Percentiles rank a stretch among this genome's conserved stretches.
Evolutionary conservation across 2,329 filamentous ascomycete genomes (phyloP).

Genomic region (Lasiodiplodia hormozganensis): DNA sequence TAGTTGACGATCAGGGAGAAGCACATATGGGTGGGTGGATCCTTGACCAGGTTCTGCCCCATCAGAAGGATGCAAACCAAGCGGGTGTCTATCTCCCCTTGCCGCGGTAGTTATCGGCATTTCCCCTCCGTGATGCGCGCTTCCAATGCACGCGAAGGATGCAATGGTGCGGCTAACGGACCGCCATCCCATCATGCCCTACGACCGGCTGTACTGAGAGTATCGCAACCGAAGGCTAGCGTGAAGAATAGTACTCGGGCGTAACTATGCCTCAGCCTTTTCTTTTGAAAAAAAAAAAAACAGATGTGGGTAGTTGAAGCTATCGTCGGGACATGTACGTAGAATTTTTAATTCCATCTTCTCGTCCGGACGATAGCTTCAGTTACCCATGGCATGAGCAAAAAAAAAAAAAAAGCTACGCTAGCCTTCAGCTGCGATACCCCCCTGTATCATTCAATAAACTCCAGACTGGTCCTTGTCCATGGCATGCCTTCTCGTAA

Average conservation of each 20-base stretch:
- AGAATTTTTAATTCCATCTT: no score
- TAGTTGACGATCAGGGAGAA: background rate
- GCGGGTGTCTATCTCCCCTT: background rate
- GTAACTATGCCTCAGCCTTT: no score
- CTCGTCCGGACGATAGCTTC: no score
- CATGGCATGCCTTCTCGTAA: background rate
- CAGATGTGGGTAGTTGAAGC: no score
- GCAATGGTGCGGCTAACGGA: constrained; percentile 9
- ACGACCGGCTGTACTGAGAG: no score
- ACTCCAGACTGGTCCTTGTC: background rate
- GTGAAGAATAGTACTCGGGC: no score
- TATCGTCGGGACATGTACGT: no score
- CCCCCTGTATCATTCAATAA: background rate
- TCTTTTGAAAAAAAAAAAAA: no score
- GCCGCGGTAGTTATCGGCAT: background rate
- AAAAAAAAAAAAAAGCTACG: no score
- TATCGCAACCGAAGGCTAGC: no score
- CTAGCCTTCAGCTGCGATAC: no score
- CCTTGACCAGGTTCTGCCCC: background rate
- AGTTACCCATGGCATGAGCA: no score
- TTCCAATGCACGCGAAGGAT: constrained; percentile 7
- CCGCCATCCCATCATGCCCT: background rate
- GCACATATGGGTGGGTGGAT: background rate
- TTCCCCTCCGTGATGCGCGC: background rate
- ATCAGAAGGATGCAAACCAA: background rate